Percentiles rank a stretch among this genome's conserved stretches.
Conservation (phyloP, 805 yeast species). For the Debaryomyces tyrocola region DNA sequence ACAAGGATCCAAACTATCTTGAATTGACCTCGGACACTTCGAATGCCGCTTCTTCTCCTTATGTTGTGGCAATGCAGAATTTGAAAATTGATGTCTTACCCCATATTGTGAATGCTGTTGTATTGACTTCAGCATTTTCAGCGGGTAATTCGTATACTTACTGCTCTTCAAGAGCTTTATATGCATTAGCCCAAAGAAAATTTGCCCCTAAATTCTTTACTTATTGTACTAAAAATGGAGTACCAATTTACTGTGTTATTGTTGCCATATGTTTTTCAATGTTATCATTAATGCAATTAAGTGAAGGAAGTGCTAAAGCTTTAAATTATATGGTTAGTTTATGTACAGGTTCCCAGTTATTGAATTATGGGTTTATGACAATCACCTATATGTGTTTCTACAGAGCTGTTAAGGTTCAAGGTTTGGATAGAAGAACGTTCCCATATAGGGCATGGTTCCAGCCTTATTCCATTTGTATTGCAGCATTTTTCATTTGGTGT, state of each 20-base stretch:
- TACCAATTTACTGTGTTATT: constrained; percentile 60
- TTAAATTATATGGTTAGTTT: constrained; percentile 47
- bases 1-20: constrained; percentile 28
- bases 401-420: constrained; percentile 41
- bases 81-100: constrained; percentile 68
- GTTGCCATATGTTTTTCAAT: constrained; percentile 36
- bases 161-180: constrained; percentile 66
- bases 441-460: constrained; percentile 45
- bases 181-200: constrained; percentile 70
- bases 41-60: constrained; percentile 31
- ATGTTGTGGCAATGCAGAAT: constrained; percentile 50
- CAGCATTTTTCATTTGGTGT: constrained; percentile 32
- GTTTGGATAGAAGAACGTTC: constrained; percentile 35
- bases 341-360: constrained; percentile 47
- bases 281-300: constrained; percentile 23
- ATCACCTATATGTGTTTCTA: constrained; percentile 44
- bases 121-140: constrained; percentile 73
- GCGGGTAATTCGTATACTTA: constrained; percentile 83
- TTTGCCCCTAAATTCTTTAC: constrained; percentile 70
- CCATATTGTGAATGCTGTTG: constrained; percentile 73
- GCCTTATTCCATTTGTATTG: constrained; percentile 36
- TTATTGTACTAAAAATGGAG: constrained; percentile 60
- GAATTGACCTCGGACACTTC: constrained; percentile 20
- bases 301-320: constrained; percentile 30
- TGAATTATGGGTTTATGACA: constrained; percentile 47